Base-by-base conservation (phyloP, 2,329 filamentous ascomycete species). In the Parafenestella ontariensis region DNA sequence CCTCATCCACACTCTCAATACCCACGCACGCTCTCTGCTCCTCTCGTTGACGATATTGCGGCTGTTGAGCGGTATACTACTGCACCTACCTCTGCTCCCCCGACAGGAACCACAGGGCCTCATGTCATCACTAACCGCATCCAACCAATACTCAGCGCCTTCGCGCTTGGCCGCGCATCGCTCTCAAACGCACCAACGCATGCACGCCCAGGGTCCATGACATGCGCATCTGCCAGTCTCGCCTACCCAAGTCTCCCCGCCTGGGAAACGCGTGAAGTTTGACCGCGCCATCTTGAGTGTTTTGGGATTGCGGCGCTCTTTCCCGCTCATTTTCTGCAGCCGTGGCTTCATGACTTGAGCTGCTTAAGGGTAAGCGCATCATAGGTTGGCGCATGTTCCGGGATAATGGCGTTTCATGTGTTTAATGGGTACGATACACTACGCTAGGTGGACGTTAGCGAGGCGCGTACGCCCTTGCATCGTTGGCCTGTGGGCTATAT, bases 131-230 rank as follows among this genome's bases (percentile, higher is more conserved):
- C 34, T n/a, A 37, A 13, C 39, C 36, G 50, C 31, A 53, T 31
- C 17, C 50, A 33, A 24, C 52, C 46, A 49, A 54, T 54, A 39
- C 51, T 36, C 36, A 15, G 37, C 33, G 43, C 26, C 36, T 28
- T 49, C 28, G 49, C 59, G 53, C 49, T 57, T 52, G 50, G 48
- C 48, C 53, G 50, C 51, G 58, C 31, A 36, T 46, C 33, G 34
- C 42, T 53, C 55, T 63, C 59, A 65, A 67, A 67, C 61, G 42
- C 60, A 53, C 61, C 56, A 61, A 26, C 47, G 57, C 55, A 59
- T 60, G 56, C 57, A 58, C 36, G 24, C 18, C 54, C 49, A 49
- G 52, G 54, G 52, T 54, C 51, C 44, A 39, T 54, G 58, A 50
- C 42, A 50, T 49, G 50, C 24, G 18, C 37, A 17, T 20, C 45